phyloP scores from a whole-genome alignment of 1,284 basidiomycete genomes.

The Fomitopsis schrenkii region DNA sequence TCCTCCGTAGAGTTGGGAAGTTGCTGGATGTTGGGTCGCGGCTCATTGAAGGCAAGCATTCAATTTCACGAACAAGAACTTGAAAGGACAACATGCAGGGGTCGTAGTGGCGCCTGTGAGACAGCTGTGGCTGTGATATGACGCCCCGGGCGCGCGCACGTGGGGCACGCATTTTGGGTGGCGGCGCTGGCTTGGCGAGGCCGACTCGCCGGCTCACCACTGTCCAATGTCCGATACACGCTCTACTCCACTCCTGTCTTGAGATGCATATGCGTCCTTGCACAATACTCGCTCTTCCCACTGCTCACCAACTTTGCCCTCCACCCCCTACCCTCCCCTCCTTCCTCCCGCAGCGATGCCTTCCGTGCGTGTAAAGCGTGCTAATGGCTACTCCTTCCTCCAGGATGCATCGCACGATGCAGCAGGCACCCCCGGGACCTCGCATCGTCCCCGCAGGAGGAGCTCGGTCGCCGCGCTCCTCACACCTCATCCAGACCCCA shows the following conservation, averaged over 20 bases:
- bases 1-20: too few relatives aligned
- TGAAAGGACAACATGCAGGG: too few relatives aligned
- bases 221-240: background rate
- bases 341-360: constrained; percentile 36
- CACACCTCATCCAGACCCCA: background rate
- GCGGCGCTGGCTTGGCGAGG: background rate
- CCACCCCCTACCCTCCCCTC: constrained; percentile 5
- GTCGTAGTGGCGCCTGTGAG: too few relatives aligned
- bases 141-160: too few relatives aligned
- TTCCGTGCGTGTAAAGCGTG: constrained; percentile 49
- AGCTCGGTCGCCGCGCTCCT: background rate
- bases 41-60: too few relatives aligned
- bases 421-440: background rate
- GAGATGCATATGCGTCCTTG: background rate
- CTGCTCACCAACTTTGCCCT: constrained; percentile 2
- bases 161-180: background rate
- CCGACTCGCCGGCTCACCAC: background rate
- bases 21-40: too few relatives aligned
- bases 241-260: background rate
- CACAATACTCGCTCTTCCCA: background rate
- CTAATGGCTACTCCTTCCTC: constrained; percentile 36
- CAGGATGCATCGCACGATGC: constrained; percentile 19
- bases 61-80: too few relatives aligned
- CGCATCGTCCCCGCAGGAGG: background rate
- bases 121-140: too few relatives aligned